These are phyloP conservation scores for Fusarium dimerum DNA, from an alignment of 2,329 filamentous ascomycete genomes.

Conservation along the genomic window DNA sequence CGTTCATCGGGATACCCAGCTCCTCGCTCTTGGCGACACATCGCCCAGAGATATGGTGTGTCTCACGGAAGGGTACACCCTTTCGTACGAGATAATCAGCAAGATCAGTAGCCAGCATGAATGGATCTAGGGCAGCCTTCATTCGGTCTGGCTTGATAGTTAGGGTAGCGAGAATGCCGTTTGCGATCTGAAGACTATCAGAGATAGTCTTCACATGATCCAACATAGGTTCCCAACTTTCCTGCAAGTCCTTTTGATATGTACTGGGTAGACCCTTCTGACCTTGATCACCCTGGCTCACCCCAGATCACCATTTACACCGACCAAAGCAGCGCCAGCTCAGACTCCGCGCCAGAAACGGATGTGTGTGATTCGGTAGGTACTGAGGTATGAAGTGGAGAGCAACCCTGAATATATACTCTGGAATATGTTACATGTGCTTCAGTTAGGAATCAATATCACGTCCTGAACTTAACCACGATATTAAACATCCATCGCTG, in stretches of 20 bases:
- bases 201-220: constrained; percentile 80
- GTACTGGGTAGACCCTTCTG: constrained; percentile 72
- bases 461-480: not conserved
- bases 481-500: not conserved
- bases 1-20: constrained; percentile 66
- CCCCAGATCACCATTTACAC: no score
- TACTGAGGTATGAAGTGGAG: no score
- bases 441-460: no score
- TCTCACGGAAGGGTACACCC: constrained; percentile 77
- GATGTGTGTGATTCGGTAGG: no score
- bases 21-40: constrained; percentile 44
- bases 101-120: constrained; percentile 30
- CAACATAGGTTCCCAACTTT: constrained; percentile 82
- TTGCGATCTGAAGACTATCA: constrained; percentile 81
- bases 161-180: constrained; percentile 76
- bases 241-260: constrained; percentile 93
- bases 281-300: no score
- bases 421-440: no score
- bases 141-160: constrained; percentile 72
- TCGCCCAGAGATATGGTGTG: constrained; percentile 76
- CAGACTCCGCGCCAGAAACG: no score
- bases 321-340: no score
- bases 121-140: constrained; percentile 74
- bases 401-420: no score
- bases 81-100: constrained; percentile 44